Conservation (phyloP, 1,139 yeast species). For the Casaregolazyma lundiana region DNA sequence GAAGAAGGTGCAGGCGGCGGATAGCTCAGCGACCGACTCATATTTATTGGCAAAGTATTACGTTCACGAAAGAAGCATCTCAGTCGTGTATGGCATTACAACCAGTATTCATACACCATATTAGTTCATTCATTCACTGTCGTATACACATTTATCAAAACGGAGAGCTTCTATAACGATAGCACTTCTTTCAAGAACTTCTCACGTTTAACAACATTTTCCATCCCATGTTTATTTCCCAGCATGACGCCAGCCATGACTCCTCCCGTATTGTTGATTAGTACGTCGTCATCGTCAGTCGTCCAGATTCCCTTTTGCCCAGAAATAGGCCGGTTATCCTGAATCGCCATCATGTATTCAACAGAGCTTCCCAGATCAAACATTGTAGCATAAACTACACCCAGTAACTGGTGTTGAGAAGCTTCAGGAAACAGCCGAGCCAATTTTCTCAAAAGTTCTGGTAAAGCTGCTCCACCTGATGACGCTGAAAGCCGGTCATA, state of each 20-base stretch:
- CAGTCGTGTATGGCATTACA: neutral
- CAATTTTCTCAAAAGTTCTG: constrained; percentile 5
- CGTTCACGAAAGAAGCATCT: neutral
- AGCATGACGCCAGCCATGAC: constrained; percentile 7
- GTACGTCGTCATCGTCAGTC: constrained; percentile 7
- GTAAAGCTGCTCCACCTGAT: constrained; percentile 5
- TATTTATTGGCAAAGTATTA: too few relatives aligned
- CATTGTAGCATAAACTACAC: constrained; percentile 5
- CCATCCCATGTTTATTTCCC: constrained; percentile 8
- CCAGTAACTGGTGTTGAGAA: constrained; percentile 1
- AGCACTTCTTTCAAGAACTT: neutral
- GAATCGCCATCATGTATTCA: constrained; percentile 6
- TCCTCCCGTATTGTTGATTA: constrained; percentile 6
- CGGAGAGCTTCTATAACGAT: too few relatives aligned
- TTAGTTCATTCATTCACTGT: neutral
- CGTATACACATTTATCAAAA: neutral
- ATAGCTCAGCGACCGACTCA: constrained; percentile 13
- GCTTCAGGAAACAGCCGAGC: constrained; percentile 5
- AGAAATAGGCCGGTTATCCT: constrained; percentile 7
- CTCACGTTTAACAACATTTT: constrained; percentile 4
- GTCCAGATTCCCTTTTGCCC: constrained; percentile 13
- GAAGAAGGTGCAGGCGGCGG: constrained; percentile 38
- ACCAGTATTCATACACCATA: neutral
- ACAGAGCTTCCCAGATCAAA: constrained; percentile 7
- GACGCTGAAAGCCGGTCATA: constrained; percentile 1